Evolutionary conservation across 1,284 basidiomycete species (phyloP), one percentile per base, ranked within the genome.

Genomic region (Pyrrhoderma noxium): DNA sequence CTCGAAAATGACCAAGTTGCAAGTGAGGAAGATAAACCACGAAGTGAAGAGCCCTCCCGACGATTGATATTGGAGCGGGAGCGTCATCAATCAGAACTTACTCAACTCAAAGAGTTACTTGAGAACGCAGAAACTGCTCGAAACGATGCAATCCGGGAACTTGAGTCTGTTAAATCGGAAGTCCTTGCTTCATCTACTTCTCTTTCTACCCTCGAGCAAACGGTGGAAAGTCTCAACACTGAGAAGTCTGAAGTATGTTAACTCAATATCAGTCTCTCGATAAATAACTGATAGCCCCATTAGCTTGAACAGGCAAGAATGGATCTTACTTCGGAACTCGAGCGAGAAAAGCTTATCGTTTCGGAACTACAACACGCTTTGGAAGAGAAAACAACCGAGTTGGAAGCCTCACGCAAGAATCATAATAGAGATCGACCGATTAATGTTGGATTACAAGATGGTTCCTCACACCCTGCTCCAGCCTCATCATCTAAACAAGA

Each of bases 391-490:
- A 65, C 69, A 1, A 59, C 64, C 3, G 80, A 85, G 63, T 58
- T 80, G n/a, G 79, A 87, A 38, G 56, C 64, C 14, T 59, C 77
- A 25, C 76, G 74, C 55, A 83, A 81, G 69, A 80, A 68, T 58
- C 56, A 71, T 19, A 76, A 79, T 49, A 76, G 77, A 41, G 84
- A 86, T 50, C 60, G 71, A 16, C 61, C 75, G 2, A 59, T 83
- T 55, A 67, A 65, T 44, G 71, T 69, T 57, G 66, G 67, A 54
- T 52, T 65, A 40, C 62, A 68, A 53, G 65, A 68, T 43, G 58
- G 65, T 7, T 39, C 63, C 45, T 56, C 63, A 35, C 27, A 5
- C 11, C 21, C 71, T 3, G 64, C 71, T 4, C 67, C 67, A 5
- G 65, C 71, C 2, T 64, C 71, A 3, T 67, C 71, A 3, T 69